Percentiles rank a stretch among this genome's conserved stretches.
phyloP scores from a whole-genome alignment of 2,329 filamentous ascomycete genomes.

The Penicillium paneum region DNA sequence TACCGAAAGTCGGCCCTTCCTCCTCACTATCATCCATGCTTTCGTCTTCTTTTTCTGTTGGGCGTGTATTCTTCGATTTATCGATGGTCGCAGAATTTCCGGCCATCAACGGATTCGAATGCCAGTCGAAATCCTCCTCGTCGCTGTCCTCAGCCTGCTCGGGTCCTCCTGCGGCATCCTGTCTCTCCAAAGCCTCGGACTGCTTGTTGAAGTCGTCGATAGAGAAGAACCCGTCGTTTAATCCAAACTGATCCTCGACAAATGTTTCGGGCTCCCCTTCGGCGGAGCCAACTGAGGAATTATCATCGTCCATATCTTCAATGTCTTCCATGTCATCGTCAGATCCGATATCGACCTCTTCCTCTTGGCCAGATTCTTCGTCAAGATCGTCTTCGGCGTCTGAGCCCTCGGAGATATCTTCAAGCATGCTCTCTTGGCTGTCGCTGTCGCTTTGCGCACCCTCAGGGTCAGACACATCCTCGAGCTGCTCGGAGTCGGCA shows the following conservation, averaged over 20 bases:
- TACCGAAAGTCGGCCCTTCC: slow-evolving; percentile 77
- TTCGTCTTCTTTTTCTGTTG: slow-evolving; percentile 54
- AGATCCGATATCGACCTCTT: slow-evolving; percentile 7
- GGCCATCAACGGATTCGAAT: slow-evolving; percentile 66
- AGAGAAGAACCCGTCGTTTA: slow-evolving; percentile 98
- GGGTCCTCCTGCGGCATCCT: slow-evolving; percentile 73
- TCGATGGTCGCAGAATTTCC: slow-evolving; percentile 12
- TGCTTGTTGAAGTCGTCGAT: slow-evolving; percentile 97
- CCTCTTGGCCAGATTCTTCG: slow-evolving; percentile 11
- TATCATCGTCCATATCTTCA: slow-evolving; percentile 7
- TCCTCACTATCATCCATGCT: slow-evolving; percentile 56
- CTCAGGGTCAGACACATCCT: slow-evolving; percentile 14
- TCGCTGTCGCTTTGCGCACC: slow-evolving; percentile 16
- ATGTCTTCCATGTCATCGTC: slow-evolving; percentile 8
- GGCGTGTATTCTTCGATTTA: slow-evolving; percentile 19
- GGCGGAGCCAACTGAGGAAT: slow-evolving; percentile 17
- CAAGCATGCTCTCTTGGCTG: slow-evolving; percentile 13
- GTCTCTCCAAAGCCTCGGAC: slow-evolving; percentile 82
- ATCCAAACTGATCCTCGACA: slow-evolving; percentile 70
- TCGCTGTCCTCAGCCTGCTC: slow-evolving; percentile 73
- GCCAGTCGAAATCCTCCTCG: slow-evolving; percentile 92
- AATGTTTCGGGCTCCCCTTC: slow-evolving; percentile 53
- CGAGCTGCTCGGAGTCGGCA: slow-evolving; percentile 6
- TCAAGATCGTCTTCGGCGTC: slow-evolving; percentile 16
- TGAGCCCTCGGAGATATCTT: slow-evolving; percentile 12